These are phyloP conservation scores for Jatropha podagrica DNA, from an alignment of 441 rosid species.

Conservation along the genomic window DNA sequence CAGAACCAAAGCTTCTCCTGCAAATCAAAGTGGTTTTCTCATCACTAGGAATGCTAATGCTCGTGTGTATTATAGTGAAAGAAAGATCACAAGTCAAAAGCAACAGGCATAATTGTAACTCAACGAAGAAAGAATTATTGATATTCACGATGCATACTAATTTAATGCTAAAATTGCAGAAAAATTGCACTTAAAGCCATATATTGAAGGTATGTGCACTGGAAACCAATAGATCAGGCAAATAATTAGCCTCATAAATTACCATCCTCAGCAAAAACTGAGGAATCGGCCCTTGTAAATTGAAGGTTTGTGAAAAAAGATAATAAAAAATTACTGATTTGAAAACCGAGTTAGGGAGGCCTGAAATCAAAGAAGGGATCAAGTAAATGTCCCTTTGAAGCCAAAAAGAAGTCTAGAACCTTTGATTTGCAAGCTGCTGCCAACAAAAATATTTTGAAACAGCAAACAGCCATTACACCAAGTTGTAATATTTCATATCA, in stretches of 20 bases:
- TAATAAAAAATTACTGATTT: too few species aligned
- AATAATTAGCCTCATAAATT: too few species aligned
- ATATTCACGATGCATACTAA: background rate
- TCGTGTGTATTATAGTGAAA: background rate
- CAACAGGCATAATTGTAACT: background rate
- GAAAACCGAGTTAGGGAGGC: too few species aligned
- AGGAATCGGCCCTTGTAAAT: background rate
- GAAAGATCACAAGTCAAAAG: background rate
- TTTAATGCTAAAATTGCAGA: background rate
- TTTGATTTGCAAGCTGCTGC: too few species aligned
- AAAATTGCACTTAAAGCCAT: background rate
- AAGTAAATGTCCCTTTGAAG: too few species aligned
- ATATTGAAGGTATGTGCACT: background rate
- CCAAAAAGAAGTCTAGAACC: too few species aligned
- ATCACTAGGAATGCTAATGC: background rate
- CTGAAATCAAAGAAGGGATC: too few species aligned
- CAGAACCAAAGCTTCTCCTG: conserved; percentile 82
- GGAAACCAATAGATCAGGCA: background rate
- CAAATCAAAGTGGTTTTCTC: background rate
- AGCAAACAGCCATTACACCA: too few species aligned
- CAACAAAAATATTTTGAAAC: too few species aligned
- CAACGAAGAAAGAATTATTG: background rate
- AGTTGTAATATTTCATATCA: background rate
- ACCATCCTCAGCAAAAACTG: too few species aligned
- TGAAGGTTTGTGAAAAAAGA: too few species aligned